Percentiles rank a stretch among this genome's conserved stretches.
Evolutionary conservation across 176 grass and related monocot species (phyloP).

Genomic region (Juncus inflexus): DNA sequence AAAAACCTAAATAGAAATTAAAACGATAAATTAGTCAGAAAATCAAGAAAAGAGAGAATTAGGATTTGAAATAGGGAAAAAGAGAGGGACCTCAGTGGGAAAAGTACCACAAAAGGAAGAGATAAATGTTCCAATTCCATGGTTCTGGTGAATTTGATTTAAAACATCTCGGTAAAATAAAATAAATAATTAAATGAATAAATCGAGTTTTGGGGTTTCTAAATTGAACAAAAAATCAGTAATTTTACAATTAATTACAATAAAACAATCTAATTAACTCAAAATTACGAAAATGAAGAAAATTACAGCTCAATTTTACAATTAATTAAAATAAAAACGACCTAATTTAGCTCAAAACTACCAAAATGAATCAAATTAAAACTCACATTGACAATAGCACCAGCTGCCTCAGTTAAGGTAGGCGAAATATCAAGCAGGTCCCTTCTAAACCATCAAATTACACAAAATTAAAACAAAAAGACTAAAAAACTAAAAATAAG

Average conservation of each 20-base stretch:
- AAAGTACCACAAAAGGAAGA: conserved; percentile 95
- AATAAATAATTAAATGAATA: conserved; percentile 10
- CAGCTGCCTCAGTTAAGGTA: conserved; percentile 80
- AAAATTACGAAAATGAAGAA: no score
- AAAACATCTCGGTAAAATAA: conserved; percentile 65
- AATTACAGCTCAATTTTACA: no score
- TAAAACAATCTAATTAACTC: no score
- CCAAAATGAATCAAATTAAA: background rate
- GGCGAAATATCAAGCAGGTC: conserved; percentile 97
- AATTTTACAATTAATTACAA: no score
- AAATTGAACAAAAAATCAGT: no score
- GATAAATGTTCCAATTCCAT: conserved; percentile 99
- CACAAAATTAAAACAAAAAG: no score
- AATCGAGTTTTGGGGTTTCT: background rate
- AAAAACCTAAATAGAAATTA: conserved; percentile 61
- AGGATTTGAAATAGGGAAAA: background rate
- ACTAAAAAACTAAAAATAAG: no score
- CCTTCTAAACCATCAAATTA: conserved; percentile 36
- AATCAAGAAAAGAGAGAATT: background rate
- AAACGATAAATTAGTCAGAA: conserved; percentile 2
- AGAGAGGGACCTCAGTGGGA: conserved; percentile 59
- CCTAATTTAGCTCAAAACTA: no score
- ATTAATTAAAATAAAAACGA: no score
- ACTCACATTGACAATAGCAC: conserved; percentile 94
- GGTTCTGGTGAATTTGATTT: conserved; percentile 97